Conservation (phyloP, 2,329 filamentous ascomycete genomes). For the Epichloe gansuensis region DNA sequence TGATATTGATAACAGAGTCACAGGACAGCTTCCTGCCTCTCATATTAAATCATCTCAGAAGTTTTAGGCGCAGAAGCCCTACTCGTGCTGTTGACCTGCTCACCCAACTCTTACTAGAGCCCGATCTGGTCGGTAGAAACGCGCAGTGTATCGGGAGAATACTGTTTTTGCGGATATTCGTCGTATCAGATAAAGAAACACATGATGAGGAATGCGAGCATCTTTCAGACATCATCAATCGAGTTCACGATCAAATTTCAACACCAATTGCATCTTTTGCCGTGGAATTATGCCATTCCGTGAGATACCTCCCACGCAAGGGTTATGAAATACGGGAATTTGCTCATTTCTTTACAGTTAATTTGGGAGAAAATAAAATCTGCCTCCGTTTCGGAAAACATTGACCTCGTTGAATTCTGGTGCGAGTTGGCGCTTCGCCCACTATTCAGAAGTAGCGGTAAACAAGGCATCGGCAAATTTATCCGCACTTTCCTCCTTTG, state of each 20-base stretch:
- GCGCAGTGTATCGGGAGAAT: slow-evolving; percentile 55
- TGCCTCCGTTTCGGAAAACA: slow-evolving; percentile 38
- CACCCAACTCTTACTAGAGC: slow-evolving; percentile 49
- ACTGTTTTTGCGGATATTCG: slow-evolving; percentile 56
- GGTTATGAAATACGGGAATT: background rate
- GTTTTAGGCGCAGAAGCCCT: slow-evolving; percentile 44
- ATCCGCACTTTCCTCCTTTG: slow-evolving; percentile 62
- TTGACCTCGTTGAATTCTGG: slow-evolving; percentile 52
- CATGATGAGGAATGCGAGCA: slow-evolving; percentile 10
- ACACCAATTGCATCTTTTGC: slow-evolving; percentile 44
- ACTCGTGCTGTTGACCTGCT: slow-evolving; percentile 38
- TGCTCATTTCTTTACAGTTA: slow-evolving; percentile 36
- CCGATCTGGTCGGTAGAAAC: slow-evolving; percentile 38
- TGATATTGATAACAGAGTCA: slow-evolving; percentile 48
- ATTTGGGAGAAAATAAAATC: slow-evolving; percentile 71
- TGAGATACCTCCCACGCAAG: slow-evolving; percentile 23
- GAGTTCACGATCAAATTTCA: slow-evolving; percentile 31
- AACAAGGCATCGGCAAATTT: slow-evolving; percentile 56
- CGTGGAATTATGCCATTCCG: slow-evolving; percentile 56
- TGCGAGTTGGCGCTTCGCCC: slow-evolving; percentile 56
- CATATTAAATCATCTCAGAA: slow-evolving; percentile 55
- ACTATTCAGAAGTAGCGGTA: slow-evolving; percentile 53
- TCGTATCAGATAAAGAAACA: slow-evolving; percentile 39
- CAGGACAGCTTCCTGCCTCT: slow-evolving; percentile 53
- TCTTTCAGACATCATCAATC: slow-evolving; percentile 14